Percentiles rank a stretch among this genome's conserved stretches.
These are phyloP conservation scores for Leccinum angustisporum DNA, from an alignment of 1,284 basidiomycete genomes.

Conservation along the genomic window DNA sequence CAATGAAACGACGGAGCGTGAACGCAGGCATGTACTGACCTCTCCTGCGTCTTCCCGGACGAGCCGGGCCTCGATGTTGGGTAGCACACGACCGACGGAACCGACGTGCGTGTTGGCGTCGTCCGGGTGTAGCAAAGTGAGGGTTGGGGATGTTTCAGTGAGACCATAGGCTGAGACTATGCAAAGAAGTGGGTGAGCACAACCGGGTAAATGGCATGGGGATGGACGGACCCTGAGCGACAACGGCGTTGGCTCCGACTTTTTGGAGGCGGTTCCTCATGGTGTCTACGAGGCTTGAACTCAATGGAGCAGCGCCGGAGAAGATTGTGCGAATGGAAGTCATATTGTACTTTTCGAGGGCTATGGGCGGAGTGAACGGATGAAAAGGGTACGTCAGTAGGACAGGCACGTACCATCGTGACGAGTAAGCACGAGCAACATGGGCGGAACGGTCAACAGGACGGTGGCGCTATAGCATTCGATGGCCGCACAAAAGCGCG, in stretches of 20 bases:
- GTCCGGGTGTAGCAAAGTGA: slow-evolving; percentile 45
- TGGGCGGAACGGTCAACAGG: slow-evolving; percentile 79
- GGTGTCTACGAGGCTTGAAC: slow-evolving; percentile 55
- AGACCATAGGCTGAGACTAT: slow-evolving; percentile 63
- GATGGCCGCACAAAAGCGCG: slow-evolving; percentile 64
- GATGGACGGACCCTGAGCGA: slow-evolving; percentile 46
- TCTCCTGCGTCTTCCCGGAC: slow-evolving; percentile 60
- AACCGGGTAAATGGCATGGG: neutral
- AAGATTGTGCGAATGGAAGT: slow-evolving; percentile 59
- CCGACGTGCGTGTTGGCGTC: slow-evolving; percentile 52
- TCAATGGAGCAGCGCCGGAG: slow-evolving; percentile 84
- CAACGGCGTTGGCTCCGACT: slow-evolving; percentile 34
- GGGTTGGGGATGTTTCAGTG: slow-evolving; percentile 74
- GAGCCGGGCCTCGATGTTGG: slow-evolving; percentile 78
- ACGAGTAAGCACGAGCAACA: slow-evolving; percentile 71
- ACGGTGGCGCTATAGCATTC: slow-evolving; percentile 64
- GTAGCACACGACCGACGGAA: slow-evolving; percentile 69
- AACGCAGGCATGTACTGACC: slow-evolving; percentile 40
- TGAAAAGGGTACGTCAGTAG: neutral
- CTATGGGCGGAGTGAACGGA: slow-evolving; percentile 30
- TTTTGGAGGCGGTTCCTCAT: slow-evolving; percentile 42
- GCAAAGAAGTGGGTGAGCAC: neutral
- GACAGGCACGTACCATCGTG: slow-evolving; percentile 49
- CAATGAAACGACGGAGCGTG: slow-evolving; percentile 78
- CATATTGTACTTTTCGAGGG: slow-evolving; percentile 71